Evolutionary conservation across 129 eudicot genomes (phyloP).

Genomic region (Kitagawia praeruptora): DNA sequence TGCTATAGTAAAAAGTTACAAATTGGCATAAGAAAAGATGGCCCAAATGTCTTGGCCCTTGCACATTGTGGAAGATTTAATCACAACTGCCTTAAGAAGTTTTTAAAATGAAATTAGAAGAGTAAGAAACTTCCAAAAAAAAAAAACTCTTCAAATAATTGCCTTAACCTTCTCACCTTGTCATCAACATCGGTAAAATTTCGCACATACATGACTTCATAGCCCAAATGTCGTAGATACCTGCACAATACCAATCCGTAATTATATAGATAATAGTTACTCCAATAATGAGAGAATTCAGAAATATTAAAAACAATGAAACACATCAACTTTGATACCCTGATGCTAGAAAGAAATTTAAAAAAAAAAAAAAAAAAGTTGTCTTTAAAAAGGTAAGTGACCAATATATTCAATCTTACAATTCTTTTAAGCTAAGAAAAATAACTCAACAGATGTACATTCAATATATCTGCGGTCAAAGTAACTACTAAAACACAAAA

Average conservation of each 20-base stretch:
- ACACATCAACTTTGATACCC: neutral
- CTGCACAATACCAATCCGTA: constrained; percentile 23
- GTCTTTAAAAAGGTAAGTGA: neutral
- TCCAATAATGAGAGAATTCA: neutral
- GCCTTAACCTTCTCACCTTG: constrained; percentile 51
- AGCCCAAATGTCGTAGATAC: constrained; percentile 63
- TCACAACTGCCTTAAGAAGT: neutral
- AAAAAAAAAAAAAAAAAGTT: neutral
- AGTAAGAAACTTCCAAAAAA: neutral
- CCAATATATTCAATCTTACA: neutral
- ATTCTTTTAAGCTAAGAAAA: neutral
- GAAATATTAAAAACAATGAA: neutral
- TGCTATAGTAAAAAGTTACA: neutral
- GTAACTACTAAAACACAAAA: neutral
- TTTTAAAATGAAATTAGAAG: neutral
- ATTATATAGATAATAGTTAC: neutral
- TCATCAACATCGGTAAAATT: constrained; percentile 92
- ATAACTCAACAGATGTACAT: neutral
- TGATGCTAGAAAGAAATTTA: neutral
- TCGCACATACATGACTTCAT: constrained; percentile 72
- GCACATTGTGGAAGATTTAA: neutral
- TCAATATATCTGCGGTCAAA: neutral
- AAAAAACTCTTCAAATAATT: neutral
- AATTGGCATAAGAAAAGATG: neutral
- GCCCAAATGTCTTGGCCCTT: neutral